Conservation (phyloP, 2,329 filamentous ascomycete species). For the Venturia nashicola region DNA sequence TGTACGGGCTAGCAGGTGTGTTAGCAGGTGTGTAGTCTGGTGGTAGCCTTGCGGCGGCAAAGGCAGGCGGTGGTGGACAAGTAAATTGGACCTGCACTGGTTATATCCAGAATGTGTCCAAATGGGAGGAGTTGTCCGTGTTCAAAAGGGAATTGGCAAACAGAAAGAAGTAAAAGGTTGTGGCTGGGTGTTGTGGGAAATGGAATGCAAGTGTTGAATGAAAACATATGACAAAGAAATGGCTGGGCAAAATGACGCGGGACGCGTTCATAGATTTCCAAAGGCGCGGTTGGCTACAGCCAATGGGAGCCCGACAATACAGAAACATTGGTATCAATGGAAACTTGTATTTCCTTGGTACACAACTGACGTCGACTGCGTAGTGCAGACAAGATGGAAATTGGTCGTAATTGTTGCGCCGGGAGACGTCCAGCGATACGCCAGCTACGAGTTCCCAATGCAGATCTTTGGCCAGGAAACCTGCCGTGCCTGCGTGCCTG, state of each 20-base stretch:
- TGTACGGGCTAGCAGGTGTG: background rate
- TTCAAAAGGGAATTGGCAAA: background rate
- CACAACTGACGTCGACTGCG: background rate
- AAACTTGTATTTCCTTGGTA: background rate
- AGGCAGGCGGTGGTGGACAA: background rate
- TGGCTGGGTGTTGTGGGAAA: background rate
- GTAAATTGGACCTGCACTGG: background rate
- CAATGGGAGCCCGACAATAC: background rate
- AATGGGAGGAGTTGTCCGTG: background rate
- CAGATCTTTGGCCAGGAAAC: background rate
- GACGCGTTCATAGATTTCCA: background rate
- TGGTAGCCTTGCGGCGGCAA: background rate
- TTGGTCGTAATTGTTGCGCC: background rate
- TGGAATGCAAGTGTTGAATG: background rate
- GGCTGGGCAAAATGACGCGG: background rate
- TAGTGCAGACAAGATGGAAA: background rate
- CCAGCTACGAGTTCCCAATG: background rate
- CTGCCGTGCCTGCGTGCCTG: background rate
- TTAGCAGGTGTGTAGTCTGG: background rate
- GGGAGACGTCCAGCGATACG: background rate
- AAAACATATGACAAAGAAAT: background rate
- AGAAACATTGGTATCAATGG: background rate
- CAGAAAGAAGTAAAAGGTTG: background rate
- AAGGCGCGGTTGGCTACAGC: background rate
- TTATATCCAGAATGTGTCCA: background rate